phyloP scores from a whole-genome alignment of 805 yeast species.

The Suhomyces xylopsoci region DNA sequence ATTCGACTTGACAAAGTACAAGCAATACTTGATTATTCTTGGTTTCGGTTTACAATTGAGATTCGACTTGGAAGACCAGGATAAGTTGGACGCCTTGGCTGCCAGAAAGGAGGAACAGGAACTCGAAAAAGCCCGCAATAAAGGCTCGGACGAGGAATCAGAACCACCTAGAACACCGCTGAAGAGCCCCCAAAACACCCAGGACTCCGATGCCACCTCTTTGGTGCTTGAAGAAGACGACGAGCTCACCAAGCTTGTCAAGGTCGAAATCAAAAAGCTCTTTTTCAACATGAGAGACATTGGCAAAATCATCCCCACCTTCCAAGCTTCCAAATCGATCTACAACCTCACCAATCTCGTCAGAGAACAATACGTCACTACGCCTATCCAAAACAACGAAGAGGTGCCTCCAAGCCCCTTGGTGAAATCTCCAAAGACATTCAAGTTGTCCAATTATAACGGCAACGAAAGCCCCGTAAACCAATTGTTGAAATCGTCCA shows the following conservation, averaged over 20 bases:
- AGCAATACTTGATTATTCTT: conserved; percentile 42
- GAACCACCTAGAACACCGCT: not conserved
- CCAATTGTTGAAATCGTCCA: conserved; percentile 27
- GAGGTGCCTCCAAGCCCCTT: conserved; percentile 13
- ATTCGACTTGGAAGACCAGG: conserved; percentile 38
- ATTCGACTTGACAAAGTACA: conserved; percentile 43
- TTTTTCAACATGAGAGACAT: conserved; percentile 31
- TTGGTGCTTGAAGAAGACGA: conserved; percentile 8
- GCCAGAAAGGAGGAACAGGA: not conserved
- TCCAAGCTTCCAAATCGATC: conserved; percentile 27
- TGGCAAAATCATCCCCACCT: conserved; percentile 33
- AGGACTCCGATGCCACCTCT: not conserved
- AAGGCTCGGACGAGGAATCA: not conserved
- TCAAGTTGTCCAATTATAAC: conserved; percentile 33
- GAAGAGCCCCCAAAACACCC: not conserved
- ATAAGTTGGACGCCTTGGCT: conserved; percentile 10
- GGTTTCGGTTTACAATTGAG: conserved; percentile 49
- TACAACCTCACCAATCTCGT: conserved; percentile 15
- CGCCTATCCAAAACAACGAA: not conserved
- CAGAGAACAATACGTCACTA: not conserved
- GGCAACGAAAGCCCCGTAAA: conserved; percentile 36
- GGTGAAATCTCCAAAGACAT: conserved; percentile 43
- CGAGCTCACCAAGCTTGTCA: conserved; percentile 32
- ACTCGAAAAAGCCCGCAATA: not conserved
- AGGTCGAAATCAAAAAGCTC: conserved; percentile 30